phyloP scores from a whole-genome alignment of 345 rosid genomes.

The Citropsis articulata region DNA sequence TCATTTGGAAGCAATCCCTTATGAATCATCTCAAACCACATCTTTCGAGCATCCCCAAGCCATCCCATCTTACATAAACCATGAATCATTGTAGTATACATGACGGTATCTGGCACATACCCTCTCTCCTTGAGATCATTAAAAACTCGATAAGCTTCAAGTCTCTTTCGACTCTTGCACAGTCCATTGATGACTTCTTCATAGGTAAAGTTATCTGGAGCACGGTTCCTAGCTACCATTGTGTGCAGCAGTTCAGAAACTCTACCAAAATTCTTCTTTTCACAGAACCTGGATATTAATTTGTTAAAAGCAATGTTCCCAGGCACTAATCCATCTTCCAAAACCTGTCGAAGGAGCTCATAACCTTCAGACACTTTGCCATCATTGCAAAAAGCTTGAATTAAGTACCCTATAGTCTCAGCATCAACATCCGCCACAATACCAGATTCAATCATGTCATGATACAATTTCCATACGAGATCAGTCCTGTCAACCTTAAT shows the following conservation, averaged over 20 bases:
- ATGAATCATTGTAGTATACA: constrained; percentile 47
- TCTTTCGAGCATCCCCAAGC: constrained; percentile 35
- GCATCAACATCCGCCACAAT: constrained; percentile 29
- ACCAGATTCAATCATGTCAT: constrained; percentile 38
- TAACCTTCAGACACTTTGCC: constrained; percentile 39
- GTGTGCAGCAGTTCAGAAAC: constrained; percentile 51
- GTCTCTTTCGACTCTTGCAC: constrained; percentile 30
- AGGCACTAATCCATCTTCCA: constrained; percentile 41
- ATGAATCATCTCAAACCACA: constrained; percentile 54
- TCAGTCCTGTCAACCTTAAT: constrained; percentile 38
- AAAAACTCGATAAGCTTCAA: constrained; percentile 41
- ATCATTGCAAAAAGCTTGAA: constrained; percentile 46
- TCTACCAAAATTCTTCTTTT: constrained; percentile 20
- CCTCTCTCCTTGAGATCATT: constrained; percentile 54
- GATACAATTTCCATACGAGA: constrained; percentile 47
- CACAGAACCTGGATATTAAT: constrained; percentile 39
- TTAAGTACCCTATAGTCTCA: constrained; percentile 34
- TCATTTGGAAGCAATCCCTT: constrained; percentile 41
- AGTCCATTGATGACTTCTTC: constrained; percentile 50
- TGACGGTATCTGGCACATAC: constrained; percentile 35
- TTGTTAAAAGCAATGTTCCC: constrained; percentile 27
- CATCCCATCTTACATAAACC: constrained; percentile 34
- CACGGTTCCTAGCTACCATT: constrained; percentile 37
- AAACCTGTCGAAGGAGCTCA: constrained; percentile 41
- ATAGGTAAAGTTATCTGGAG: constrained; percentile 42